These are phyloP conservation scores for Colletotrichum destructivum DNA, from an alignment of 2,329 filamentous ascomycete genomes.

Conservation along the genomic window DNA sequence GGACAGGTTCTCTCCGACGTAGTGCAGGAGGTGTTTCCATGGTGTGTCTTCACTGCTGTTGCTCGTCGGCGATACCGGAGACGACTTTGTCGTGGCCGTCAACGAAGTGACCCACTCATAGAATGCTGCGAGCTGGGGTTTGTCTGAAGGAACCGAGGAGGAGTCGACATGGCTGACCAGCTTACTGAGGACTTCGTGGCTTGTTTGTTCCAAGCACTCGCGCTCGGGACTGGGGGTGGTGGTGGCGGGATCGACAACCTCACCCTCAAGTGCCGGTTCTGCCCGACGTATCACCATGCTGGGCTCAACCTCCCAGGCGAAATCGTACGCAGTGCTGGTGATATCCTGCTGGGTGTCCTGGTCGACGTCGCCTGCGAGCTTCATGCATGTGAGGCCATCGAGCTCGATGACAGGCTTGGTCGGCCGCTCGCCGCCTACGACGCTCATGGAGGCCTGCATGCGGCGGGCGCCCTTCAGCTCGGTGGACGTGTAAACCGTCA, in stretches of 20 bases:
- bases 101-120: no score
- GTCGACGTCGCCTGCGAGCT: background rate
- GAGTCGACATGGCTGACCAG: no score
- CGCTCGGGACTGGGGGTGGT: no score
- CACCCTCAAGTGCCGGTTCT: background rate
- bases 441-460: slow-evolving; percentile 2
- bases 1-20: no score
- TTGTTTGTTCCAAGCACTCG: no score
- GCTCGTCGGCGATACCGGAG: no score
- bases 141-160: no score
- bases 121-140: no score
- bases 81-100: no score
- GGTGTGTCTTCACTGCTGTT: no score
- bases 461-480: slow-evolving; percentile 4
- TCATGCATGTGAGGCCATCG: slow-evolving; percentile 1
- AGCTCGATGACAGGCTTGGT: slow-evolving; percentile 3
- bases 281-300: background rate
- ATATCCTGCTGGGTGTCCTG: background rate
- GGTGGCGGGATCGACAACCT: background rate
- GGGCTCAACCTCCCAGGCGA: slow-evolving; percentile 4
- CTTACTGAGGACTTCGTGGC: no score
- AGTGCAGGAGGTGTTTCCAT: no score
- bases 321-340: slow-evolving; percentile 8
- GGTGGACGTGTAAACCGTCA: slow-evolving; percentile 20
- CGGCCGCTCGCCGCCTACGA: slow-evolving; percentile 2